Conservation (phyloP, 495 filamentous ascomycete genomes). For the Beverwykella pulmonaria region DNA sequence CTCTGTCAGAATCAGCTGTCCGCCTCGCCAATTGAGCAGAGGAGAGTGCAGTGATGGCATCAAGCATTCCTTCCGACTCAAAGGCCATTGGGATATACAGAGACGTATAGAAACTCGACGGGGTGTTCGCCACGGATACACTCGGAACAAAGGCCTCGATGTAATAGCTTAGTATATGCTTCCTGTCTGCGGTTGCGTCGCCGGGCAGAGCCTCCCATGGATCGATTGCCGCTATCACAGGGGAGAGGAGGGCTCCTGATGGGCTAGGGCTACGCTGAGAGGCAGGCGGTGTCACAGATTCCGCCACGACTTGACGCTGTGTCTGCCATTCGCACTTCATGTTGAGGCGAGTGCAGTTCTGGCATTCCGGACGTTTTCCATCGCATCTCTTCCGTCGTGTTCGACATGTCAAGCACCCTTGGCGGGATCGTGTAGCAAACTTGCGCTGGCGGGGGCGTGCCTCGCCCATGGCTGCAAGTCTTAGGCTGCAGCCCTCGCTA, state of each 20-base stretch:
- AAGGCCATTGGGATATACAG: conserved; percentile 34
- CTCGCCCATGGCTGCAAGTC: conserved; percentile 14
- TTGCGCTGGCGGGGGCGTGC: conserved; percentile 22
- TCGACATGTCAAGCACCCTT: conserved; percentile 29
- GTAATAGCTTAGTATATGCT: conserved; percentile 30
- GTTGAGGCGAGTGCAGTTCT: conserved; percentile 30
- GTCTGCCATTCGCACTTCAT: conserved; percentile 29
- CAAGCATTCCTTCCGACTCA: conserved; percentile 28
- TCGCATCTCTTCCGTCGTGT: conserved; percentile 29
- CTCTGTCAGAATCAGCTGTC: conserved; percentile 23
- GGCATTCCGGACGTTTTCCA: conserved; percentile 24
- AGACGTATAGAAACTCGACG: conserved; percentile 27
- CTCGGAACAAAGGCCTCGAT: conserved; percentile 31
- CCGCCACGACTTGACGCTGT: conserved; percentile 18
- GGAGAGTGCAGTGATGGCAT: conserved; percentile 33
- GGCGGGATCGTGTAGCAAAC: conserved; percentile 24
- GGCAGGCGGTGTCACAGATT: background rate
- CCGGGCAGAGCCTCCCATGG: conserved; percentile 19
- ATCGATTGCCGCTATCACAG: background rate
- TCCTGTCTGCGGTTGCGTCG: conserved; percentile 8
- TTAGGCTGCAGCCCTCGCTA: background rate
- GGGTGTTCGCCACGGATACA: conserved; percentile 31
- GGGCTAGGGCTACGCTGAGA: background rate
- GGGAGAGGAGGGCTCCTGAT: background rate
- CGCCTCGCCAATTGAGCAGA: conserved; percentile 31